Base-by-base conservation (phyloP, 306 rosid species). In the Oemleria cerasiformis region DNA sequence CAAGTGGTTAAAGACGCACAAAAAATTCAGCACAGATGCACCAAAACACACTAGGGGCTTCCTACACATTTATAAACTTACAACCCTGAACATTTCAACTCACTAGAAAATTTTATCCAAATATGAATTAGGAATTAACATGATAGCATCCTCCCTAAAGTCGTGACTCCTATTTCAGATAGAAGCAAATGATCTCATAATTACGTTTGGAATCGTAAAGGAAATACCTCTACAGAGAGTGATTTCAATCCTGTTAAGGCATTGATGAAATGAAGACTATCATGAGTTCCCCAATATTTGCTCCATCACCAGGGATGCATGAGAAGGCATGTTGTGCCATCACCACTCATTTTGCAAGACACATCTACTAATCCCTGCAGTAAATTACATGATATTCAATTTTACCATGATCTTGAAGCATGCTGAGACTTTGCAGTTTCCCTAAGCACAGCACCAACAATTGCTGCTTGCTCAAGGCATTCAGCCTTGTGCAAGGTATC, bases 401-500 rank as follows among this genome's bases (percentile, higher is more conserved):
- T 67, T 88, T 84, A 87, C 87, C 86, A 63, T 45, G 88, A 86
- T 76, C 86, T 86, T 74, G 91, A 79, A 17, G 98, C 92, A 76
- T 91, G 98, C 55, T 91, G 94, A 47, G 97, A 85, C 87, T 86
- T 91, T 7, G 97, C 98, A 54, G 86, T 85, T 82, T 94, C 91
- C 79, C 85, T 87, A 65, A 94, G 79, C 67, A 94, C 95, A 62
- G 95, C 91, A 59, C 92, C 98, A 44, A 94, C 97, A 64, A 91
- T 84, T 3, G 92, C 98, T 40, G 96, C 97, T 72, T 94, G 96
- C 85, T 94, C 96, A 59, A 88, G 93, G 82, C 94, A 91, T 62
- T 89, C 97, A 14, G 88, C 95, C 79, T 89, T 88, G 62, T 94
- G 97, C 78, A 94, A 81, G 13, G 98, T 90, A 82, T 91, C 97